Evolutionary conservation across 768 basidiomycete species (phyloP), one percentile per base, ranked within the genome.

Genomic region (Mycena indigotica): DNA sequence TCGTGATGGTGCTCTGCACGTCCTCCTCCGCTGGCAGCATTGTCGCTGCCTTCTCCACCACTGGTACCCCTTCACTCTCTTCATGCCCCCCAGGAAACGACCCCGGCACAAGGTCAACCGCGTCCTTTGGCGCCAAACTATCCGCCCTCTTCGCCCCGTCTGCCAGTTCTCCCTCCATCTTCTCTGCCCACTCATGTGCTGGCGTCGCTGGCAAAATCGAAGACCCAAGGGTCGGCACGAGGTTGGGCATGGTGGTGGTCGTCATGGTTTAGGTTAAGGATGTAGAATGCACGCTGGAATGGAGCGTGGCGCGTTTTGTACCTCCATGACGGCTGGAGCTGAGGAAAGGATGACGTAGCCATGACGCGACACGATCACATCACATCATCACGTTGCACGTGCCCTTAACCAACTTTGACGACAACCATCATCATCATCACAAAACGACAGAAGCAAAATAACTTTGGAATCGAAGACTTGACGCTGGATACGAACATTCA

Each of bases 201-300:
- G 60, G 56, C 19, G 45, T 61, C 13, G 45, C 21, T 10, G 60
- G 60, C 13, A 57, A 50, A 13, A 29, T 46, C 29, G 46, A 57
- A 3, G 59, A 60, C n/a, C 52, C 54, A 29, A 60, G 55, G 8
- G 50, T 60, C 6, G 54, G 59, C 15, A 60, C 58, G 35, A 60
- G 50, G 17, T 60, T 60, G 23, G 56, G 24, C 28, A 5, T 5
- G 8, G 12, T 23, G 13, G 5, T 23, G 5, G 25, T 48, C 19
- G 8, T 8, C 24, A 26, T 28, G 19, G 46, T 48, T n/a, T 44
- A 23, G 41, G 25, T 24, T 28, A 26, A 13, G 25, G 46, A 25
- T 12, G 28, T 23, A 6, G 25, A 28, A 10, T 26, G 46, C 13
- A 48, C 24, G 6, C 23, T 48, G 6, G 46, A 44, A 21, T n/a